Percentiles rank a stretch among this genome's conserved stretches.
Conservation (phyloP, 2,329 filamentous ascomycete species). For the Cytospora mali region DNA sequence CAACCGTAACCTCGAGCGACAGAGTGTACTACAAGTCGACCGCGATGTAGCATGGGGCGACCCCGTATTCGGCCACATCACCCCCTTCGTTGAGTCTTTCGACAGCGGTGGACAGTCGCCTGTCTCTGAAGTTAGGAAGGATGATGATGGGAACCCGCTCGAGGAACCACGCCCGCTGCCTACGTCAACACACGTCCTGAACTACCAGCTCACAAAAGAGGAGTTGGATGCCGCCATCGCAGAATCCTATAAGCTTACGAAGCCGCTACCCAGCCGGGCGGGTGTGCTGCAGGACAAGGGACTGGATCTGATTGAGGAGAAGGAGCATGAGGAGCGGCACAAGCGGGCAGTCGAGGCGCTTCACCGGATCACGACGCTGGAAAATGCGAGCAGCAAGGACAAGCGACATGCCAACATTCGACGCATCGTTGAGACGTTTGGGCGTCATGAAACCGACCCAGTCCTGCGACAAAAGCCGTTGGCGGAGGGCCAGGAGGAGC, state of each 20-base stretch:
- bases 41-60: constrained; percentile 71
- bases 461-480: constrained; percentile 64
- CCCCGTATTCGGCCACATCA: constrained; percentile 76
- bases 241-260: constrained; percentile 69
- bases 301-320: constrained; percentile 32
- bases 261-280: constrained; percentile 46
- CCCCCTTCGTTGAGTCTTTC: constrained; percentile 83
- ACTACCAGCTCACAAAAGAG: constrained; percentile 71
- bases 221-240: constrained; percentile 69
- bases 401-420: constrained; percentile 79
- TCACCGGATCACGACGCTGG: constrained; percentile 74
- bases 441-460: constrained; percentile 84
- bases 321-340: constrained; percentile 59
- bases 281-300: constrained; percentile 1
- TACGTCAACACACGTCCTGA: constrained; percentile 61
- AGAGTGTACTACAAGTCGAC: constrained; percentile 66
- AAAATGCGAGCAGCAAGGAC: constrained; percentile 78
- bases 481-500: constrained; percentile 45
- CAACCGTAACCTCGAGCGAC: constrained; percentile 77
- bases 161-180: constrained; percentile 47
- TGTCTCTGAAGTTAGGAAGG: constrained; percentile 40
- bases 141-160: constrained; percentile 46
- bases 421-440: constrained; percentile 84
- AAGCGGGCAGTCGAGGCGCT: constrained; percentile 74
- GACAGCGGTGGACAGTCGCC: constrained; percentile 61